phyloP scores from a whole-genome alignment of 306 rosid genomes.

The Quercus gilva region DNA sequence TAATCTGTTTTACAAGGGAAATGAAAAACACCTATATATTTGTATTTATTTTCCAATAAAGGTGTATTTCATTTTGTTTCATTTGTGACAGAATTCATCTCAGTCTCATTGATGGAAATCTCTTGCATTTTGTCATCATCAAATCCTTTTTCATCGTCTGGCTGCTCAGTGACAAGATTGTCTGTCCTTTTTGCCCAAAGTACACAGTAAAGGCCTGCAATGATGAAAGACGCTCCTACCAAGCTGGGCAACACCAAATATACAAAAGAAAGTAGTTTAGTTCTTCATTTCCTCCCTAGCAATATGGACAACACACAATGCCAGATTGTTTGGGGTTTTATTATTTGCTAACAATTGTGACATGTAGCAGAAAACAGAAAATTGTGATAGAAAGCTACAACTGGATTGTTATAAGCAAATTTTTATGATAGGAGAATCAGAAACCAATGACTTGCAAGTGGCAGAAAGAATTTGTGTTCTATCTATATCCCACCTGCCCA shows the following conservation, averaged over 20 bases:
- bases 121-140: not conserved
- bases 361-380: not conserved
- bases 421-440: not conserved
- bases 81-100: not conserved
- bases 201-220: conserved; percentile 31
- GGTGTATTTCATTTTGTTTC: not conserved
- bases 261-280: not conserved
- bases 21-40: not conserved
- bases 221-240: conserved; percentile 27
- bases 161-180: not conserved
- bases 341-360: too few relatives aligned
- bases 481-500: conserved; percentile 27
- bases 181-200: conserved; percentile 35
- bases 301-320: too few relatives aligned
- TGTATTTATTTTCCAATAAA: not conserved
- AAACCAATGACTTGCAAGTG: not conserved
- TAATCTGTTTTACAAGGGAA: too few relatives aligned
- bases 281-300: too few relatives aligned
- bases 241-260: conserved; percentile 9
- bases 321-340: too few relatives aligned
- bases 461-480: not conserved
- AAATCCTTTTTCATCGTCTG: not conserved
- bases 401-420: not conserved
- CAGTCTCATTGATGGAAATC: conserved; percentile 17
- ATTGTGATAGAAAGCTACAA: not conserved